A percentile compares a stretch with the other conserved stretches of the same genome.
These are phyloP conservation scores for Alternaria sp. DNA, from an alignment of 2,329 filamentous ascomycete genomes.

Conservation along the genomic window DNA sequence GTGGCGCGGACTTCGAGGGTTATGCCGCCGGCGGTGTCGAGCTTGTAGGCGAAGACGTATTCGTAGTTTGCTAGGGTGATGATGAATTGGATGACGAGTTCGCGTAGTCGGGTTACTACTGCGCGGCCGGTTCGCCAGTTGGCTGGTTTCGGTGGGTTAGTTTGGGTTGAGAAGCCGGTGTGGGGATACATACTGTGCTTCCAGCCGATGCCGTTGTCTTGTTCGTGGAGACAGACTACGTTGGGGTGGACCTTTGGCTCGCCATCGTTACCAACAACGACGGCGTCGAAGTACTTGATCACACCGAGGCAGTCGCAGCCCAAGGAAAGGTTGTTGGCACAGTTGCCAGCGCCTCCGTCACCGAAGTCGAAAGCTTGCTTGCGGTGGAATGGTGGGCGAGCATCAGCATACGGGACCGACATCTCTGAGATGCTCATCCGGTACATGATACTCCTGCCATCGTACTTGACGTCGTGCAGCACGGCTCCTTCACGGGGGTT, in stretches of 20 bases:
- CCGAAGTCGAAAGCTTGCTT: slow-evolving; percentile 78
- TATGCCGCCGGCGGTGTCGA: slow-evolving; percentile 68
- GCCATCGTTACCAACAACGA: slow-evolving; percentile 62
- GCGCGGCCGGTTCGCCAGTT: slow-evolving; percentile 70
- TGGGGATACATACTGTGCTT: slow-evolving; percentile 9
- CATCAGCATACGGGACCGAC: slow-evolving; percentile 71
- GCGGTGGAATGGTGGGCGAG: slow-evolving; percentile 67
- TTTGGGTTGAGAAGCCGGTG: neutral
- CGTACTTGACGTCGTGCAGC: slow-evolving; percentile 74
- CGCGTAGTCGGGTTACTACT: slow-evolving; percentile 66
- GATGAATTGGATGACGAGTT: slow-evolving; percentile 71
- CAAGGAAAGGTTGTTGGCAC: slow-evolving; percentile 70
- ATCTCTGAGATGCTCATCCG: slow-evolving; percentile 72
- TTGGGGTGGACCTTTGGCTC: slow-evolving; percentile 62
- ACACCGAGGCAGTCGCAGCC: slow-evolving; percentile 73
- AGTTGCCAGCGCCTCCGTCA: slow-evolving; percentile 70
- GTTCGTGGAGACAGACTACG: slow-evolving; percentile 72
- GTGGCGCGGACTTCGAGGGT: slow-evolving; percentile 69
- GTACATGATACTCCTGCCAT: slow-evolving; percentile 69
- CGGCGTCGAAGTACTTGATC: slow-evolving; percentile 69
- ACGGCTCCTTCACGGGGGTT: slow-evolving; percentile 65
- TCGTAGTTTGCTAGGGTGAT: slow-evolving; percentile 75
- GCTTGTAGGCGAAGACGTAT: slow-evolving; percentile 70
- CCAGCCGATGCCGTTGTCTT: slow-evolving; percentile 68
- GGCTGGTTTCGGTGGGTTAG: neutral